Conservation (phyloP, 768 basidiomycete genomes). For the Amanita pallidorosea region DNA sequence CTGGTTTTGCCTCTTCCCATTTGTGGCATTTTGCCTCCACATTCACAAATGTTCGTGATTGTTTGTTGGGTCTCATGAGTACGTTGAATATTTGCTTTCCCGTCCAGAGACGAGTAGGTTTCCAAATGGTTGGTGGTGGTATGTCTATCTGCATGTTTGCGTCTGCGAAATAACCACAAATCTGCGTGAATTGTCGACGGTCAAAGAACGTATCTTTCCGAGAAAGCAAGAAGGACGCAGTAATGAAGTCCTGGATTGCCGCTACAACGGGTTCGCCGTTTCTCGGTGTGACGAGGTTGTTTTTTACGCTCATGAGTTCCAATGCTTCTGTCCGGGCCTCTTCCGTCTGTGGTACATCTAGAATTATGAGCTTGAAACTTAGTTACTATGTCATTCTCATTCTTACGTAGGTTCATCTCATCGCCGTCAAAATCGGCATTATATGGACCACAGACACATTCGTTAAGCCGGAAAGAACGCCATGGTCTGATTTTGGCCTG, state of each 20-base stretch:
- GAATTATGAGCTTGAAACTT: background rate
- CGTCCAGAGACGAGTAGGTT: constrained; percentile 90
- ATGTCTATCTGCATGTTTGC: constrained; percentile 90
- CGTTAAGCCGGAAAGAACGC: constrained; percentile 94
- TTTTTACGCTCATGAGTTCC: constrained; percentile 93
- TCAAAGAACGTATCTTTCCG: constrained; percentile 89
- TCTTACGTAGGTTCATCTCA: constrained; percentile 97
- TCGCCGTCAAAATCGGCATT: constrained; percentile 99
- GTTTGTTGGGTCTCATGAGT: constrained; percentile 87
- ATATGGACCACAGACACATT: constrained; percentile 98
- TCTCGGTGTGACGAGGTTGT: constrained; percentile 94
- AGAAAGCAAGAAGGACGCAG: constrained; percentile 92
- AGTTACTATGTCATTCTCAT: background rate
- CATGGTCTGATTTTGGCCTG: constrained; percentile 90
- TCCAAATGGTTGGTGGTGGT: constrained; percentile 90
- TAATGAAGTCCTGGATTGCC: constrained; percentile 99
- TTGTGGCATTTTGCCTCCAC: constrained; percentile 95
- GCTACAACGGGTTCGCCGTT: constrained; percentile 99
- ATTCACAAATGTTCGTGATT: constrained; percentile 79
- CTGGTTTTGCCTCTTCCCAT: constrained; percentile 60
- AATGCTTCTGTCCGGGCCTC: constrained; percentile 96
- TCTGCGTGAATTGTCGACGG: constrained; percentile 90
- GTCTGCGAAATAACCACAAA: constrained; percentile 90
- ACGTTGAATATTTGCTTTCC: constrained; percentile 99
- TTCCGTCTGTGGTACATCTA: constrained; percentile 98